phyloP scores from a whole-genome alignment of 768 basidiomycete species.

The Rhodotorula diobovata region DNA sequence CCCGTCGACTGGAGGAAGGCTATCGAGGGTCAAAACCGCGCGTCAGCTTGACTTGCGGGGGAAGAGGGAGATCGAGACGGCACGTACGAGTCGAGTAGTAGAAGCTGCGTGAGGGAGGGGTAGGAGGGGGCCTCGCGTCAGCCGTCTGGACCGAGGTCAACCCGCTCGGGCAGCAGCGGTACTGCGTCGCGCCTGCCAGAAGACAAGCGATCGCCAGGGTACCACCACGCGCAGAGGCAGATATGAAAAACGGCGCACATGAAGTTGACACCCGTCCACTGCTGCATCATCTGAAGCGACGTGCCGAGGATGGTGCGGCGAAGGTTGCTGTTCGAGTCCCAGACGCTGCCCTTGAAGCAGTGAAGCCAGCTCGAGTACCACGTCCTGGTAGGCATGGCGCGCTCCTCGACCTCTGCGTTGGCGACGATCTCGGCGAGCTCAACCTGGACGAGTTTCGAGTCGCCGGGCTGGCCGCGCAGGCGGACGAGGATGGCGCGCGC shows the following conservation, averaged over 20 bases:
- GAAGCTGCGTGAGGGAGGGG: not conserved
- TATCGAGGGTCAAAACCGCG: too few relatives aligned
- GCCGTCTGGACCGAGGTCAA: too few relatives aligned
- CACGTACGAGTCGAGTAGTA: slow-evolving; percentile 43
- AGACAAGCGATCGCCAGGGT: too few relatives aligned
- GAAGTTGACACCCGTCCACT: slow-evolving; percentile 54
- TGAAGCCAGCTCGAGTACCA: slow-evolving; percentile 57
- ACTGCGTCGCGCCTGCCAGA: too few relatives aligned
- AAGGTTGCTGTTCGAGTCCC: slow-evolving; percentile 54
- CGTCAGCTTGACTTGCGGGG: too few relatives aligned
- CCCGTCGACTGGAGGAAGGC: slow-evolving; percentile 41
- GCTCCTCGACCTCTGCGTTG: slow-evolving; percentile 62
- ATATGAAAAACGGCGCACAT: too few relatives aligned
- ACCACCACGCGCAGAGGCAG: too few relatives aligned
- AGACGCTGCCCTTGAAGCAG: slow-evolving; percentile 55
- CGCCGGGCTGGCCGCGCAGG: slow-evolving; percentile 55
- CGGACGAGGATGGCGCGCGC: slow-evolving; percentile 61
- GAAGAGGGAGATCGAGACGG: too few relatives aligned
- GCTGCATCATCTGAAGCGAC: slow-evolving; percentile 70
- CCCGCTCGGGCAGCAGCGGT: too few relatives aligned
- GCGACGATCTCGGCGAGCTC: slow-evolving; percentile 58
- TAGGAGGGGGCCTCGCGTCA: not conserved
- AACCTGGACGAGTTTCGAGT: slow-evolving; percentile 55
- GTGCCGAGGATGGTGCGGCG: slow-evolving; percentile 76
- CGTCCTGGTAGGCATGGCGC: slow-evolving; percentile 54